Conservation (phyloP, 2,329 filamentous ascomycete species). For the Colletotrichum tropicale region DNA sequence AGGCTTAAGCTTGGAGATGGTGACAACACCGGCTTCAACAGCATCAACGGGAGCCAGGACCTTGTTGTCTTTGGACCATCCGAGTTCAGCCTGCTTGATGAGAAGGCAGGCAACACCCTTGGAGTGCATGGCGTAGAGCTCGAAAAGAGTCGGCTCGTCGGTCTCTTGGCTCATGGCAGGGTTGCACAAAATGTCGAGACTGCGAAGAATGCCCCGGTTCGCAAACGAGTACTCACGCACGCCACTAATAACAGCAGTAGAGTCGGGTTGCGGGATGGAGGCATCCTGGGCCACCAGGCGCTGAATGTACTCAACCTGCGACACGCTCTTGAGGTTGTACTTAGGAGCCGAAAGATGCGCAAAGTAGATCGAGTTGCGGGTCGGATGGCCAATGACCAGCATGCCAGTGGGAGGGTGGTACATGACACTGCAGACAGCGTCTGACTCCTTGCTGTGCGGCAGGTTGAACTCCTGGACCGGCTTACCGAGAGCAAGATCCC, state of each 20-base stretch:
- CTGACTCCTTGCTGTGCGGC: slow-evolving; percentile 93
- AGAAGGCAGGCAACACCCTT: slow-evolving; percentile 91
- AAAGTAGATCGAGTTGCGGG: slow-evolving; percentile 96
- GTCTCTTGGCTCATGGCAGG: slow-evolving; percentile 67
- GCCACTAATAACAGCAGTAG: slow-evolving; percentile 96
- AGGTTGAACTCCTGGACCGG: slow-evolving; percentile 97
- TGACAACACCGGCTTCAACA: slow-evolving; percentile 73
- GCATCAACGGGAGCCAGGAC: slow-evolving; percentile 81
- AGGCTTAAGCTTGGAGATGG: slow-evolving; percentile 71
- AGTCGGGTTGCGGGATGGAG: slow-evolving; percentile 82
- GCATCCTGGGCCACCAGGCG: slow-evolving; percentile 75
- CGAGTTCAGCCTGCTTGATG: slow-evolving; percentile 87
- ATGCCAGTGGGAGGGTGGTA: slow-evolving; percentile 94
- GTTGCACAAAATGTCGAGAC: slow-evolving; percentile 83
- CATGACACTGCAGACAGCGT: slow-evolving; percentile 96
- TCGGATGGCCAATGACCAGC: slow-evolving; percentile 93
- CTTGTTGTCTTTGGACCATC: slow-evolving; percentile 91
- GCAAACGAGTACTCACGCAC: slow-evolving; percentile 94
- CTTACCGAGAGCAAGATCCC: slow-evolving; percentile 95
- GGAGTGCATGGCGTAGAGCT: slow-evolving; percentile 97
- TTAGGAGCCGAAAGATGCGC: slow-evolving; percentile 92
- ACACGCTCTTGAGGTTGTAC: slow-evolving; percentile 82
- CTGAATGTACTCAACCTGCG: slow-evolving; percentile 87
- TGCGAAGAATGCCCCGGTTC: slow-evolving; percentile 85
- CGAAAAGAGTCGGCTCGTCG: slow-evolving; percentile 81